A percentile compares a stretch with the other conserved stretches of the same genome.
phyloP scores from a whole-genome alignment of 495 filamentous ascomycete genomes.

The Neohortaea acidophila region DNA sequence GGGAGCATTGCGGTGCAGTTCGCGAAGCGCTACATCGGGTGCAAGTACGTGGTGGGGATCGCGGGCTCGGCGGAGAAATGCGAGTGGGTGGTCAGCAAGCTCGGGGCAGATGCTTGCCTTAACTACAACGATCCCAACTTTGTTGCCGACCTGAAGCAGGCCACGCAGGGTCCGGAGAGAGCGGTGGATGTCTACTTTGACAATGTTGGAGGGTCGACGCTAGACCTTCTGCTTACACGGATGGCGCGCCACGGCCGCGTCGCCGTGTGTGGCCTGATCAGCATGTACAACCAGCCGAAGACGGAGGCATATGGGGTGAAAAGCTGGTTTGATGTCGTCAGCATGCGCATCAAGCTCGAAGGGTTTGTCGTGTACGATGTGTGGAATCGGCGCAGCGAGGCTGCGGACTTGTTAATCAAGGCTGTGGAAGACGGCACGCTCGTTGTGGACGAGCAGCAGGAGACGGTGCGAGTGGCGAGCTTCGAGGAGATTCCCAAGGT shows the following conservation, averaged over 20 bases:
- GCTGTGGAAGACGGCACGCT: slow-evolving; percentile 42
- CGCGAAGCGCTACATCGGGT: slow-evolving; percentile 46
- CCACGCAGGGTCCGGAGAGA: slow-evolving; percentile 34
- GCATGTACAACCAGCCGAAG: slow-evolving; percentile 34
- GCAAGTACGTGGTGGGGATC: slow-evolving; percentile 40
- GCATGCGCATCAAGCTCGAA: slow-evolving; percentile 34
- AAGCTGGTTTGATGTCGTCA: slow-evolving; percentile 37
- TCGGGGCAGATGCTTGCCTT: slow-evolving; percentile 26
- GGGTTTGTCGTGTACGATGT: slow-evolving; percentile 44
- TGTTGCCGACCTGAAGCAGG: slow-evolving; percentile 16
- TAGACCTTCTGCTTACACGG: slow-evolving; percentile 36
- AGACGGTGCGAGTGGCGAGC: no score
- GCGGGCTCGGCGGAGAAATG: slow-evolving; percentile 33
- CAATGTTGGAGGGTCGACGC: slow-evolving; percentile 40
- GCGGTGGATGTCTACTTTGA: slow-evolving; percentile 46
- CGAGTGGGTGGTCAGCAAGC: slow-evolving; percentile 21
- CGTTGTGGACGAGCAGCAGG: slow-evolving; percentile 40
- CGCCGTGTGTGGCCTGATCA: slow-evolving; percentile 40
- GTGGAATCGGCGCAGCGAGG: slow-evolving; percentile 30
- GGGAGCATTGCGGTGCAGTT: slow-evolving; percentile 49
- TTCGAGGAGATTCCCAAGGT: no score
- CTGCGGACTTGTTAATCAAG: slow-evolving; percentile 32
- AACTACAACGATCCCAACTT: slow-evolving; percentile 24
- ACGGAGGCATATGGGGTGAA: slow-evolving; percentile 31
- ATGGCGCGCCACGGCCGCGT: slow-evolving; percentile 35